Evolutionary conservation across 1,284 basidiomycete genomes (phyloP), one percentile per base, ranked within the genome.

Genomic region (Microbotryum intermedium): DNA sequence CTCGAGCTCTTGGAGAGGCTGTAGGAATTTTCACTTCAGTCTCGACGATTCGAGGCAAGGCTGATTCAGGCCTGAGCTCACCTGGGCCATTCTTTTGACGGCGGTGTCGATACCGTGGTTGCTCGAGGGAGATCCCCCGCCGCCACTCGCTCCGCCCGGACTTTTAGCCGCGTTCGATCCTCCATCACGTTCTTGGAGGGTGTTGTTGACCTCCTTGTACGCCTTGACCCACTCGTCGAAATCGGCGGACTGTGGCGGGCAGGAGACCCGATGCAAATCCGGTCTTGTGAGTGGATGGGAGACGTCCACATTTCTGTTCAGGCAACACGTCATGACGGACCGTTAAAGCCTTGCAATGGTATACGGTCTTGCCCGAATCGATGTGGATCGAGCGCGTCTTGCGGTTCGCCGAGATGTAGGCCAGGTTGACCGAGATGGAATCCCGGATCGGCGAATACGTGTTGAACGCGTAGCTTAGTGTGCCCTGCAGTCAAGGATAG

Each of bases 391-490:
- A 88, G 84, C 71, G 80, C 84, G 60, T 84, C 6, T 83, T 83
- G 42, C 79, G 76, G 16, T 81, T 78, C 29, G 84, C 87, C 10
- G 85, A 84, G 61, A 90, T 83, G 20, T 86, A 86, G 26, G 88
- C 85, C 65, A 82, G 80, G 25, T 81, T 79, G 10, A 90, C 76
- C 30, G 77, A 78, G 55, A 89, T 75, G 62, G 84, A 81, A 73
- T 90, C 88, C 50, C 88, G 81, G 60, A 81, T 70, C 23, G 84
- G 83, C 56, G 83, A 82, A 11, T 82, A 83, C 20, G 85, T 85
- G 59, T 85, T 82, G 66, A 88, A 81, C 0, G 87, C 82, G 70
- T 90, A 90, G 5, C 82, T 81, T 46, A 90, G 77, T n/a, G 83
- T 71, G 20, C 88, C 88, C 26, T 82, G 80, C 51, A 80, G 77